Evolutionary conservation across 1,139 yeast species (phyloP).

Genomic region (Ogataea hybrid): DNA sequence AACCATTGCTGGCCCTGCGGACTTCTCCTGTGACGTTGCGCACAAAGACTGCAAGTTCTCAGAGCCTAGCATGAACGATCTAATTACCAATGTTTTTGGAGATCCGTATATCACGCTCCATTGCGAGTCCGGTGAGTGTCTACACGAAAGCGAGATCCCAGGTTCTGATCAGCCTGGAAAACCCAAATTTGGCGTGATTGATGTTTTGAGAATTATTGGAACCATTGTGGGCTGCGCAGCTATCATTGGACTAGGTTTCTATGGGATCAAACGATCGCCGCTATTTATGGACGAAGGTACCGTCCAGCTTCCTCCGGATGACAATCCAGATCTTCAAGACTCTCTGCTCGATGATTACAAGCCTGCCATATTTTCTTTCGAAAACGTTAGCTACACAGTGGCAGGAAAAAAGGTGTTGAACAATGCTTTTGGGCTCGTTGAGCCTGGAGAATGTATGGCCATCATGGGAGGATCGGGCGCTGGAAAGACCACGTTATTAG

Average conservation of each 20-base stretch:
- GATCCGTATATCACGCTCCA: slow-evolving; percentile 81
- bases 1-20: slow-evolving; percentile 92
- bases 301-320: slow-evolving; percentile 28
- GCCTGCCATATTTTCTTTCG: slow-evolving; percentile 79
- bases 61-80: slow-evolving; percentile 95
- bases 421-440: slow-evolving; percentile 68
- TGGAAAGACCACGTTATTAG: slow-evolving; percentile 91
- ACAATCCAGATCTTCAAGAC: slow-evolving; percentile 38
- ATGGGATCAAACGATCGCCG: slow-evolving; percentile 62
- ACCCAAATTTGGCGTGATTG: slow-evolving; percentile 43
- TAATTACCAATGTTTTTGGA: slow-evolving; percentile 87
- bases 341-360: slow-evolving; percentile 53
- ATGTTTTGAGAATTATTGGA: slow-evolving; percentile 44
- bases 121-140: slow-evolving; percentile 86
- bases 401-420: slow-evolving; percentile 55
- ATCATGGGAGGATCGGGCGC: slow-evolving; percentile 99
- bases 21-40: slow-evolving; percentile 72
- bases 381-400: slow-evolving; percentile 63
- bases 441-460: slow-evolving; percentile 88
- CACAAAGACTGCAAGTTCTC: slow-evolving; percentile 69
- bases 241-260: slow-evolving; percentile 42
- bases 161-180: slow-evolving; percentile 76
- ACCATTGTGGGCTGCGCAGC: slow-evolving; percentile 43
- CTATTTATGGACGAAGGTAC: slow-evolving; percentile 40
- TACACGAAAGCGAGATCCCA: slow-evolving; percentile 89